These are phyloP conservation scores for Irpex rosettiformis DNA, from an alignment of 1,284 basidiomycete species.

Conservation along the genomic window DNA sequence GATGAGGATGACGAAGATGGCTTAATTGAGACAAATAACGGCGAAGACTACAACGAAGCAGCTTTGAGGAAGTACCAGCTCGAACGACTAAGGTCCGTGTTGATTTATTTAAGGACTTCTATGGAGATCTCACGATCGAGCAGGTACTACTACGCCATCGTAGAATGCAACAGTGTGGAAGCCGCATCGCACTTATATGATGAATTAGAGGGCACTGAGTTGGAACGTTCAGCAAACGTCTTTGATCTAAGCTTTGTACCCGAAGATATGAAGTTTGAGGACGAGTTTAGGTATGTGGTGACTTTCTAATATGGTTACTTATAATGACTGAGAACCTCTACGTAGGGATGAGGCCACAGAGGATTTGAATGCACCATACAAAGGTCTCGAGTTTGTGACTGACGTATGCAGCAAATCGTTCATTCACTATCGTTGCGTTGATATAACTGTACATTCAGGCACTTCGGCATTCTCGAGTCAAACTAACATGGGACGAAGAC, in stretches of 20 bases:
- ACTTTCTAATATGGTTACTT: background rate
- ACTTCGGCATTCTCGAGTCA: slow-evolving; percentile 97
- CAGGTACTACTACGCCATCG: slow-evolving; percentile 96
- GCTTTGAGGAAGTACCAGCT: slow-evolving; percentile 92
- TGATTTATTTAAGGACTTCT: slow-evolving; percentile 3
- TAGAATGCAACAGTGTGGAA: slow-evolving; percentile 81
- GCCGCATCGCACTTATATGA: slow-evolving; percentile 81
- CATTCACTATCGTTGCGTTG: background rate
- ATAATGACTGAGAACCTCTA: slow-evolving; percentile 5
- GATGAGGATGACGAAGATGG: slow-evolving; percentile 57
- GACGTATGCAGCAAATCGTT: slow-evolving; percentile 54
- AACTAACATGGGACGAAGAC: slow-evolving; percentile 98
- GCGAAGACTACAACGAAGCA: slow-evolving; percentile 82
- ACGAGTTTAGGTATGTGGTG: slow-evolving; percentile 62
- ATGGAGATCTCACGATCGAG: slow-evolving; percentile 11
- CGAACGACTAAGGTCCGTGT: slow-evolving; percentile 79
- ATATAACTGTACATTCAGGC: slow-evolving; percentile 52
- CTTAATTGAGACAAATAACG: slow-evolving; percentile 65
- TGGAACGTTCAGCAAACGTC: slow-evolving; percentile 96
- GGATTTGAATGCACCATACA: slow-evolving; percentile 63
- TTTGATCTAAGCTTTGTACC: slow-evolving; percentile 95
- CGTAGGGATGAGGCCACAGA: slow-evolving; percentile 83
- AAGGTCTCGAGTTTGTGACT: slow-evolving; percentile 89
- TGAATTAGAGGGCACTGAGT: slow-evolving; percentile 93
- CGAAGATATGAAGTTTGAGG: slow-evolving; percentile 88